phyloP scores from a whole-genome alignment of 495 filamentous ascomycete species.

The Penicillium coprophilum region DNA sequence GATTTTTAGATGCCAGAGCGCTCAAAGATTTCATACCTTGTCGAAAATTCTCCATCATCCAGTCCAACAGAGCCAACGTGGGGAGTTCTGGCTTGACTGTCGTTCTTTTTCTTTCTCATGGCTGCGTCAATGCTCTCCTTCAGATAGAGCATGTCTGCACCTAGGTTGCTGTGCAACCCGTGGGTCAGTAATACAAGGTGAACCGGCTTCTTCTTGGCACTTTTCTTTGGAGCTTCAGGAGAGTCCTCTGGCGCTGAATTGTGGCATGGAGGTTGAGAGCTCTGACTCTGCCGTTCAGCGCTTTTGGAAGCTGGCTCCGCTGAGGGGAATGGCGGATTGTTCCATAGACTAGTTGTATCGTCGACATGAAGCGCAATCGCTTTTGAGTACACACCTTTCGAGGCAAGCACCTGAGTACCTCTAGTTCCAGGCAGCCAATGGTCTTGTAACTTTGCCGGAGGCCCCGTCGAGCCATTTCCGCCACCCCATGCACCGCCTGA shows the following conservation, averaged over 20 bases:
- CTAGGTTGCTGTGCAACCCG: slow-evolving; percentile 94
- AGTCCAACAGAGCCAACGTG: not conserved
- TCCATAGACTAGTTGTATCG: slow-evolving; percentile 87
- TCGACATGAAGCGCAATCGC: slow-evolving; percentile 77
- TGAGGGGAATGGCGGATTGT: slow-evolving; percentile 75
- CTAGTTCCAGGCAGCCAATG: slow-evolving; percentile 54
- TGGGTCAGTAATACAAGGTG: slow-evolving; percentile 93
- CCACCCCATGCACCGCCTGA: slow-evolving; percentile 48
- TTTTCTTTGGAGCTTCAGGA: not conserved
- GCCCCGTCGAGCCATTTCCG: slow-evolving; percentile 54
- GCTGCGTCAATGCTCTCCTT: slow-evolving; percentile 95
- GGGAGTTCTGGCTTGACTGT: slow-evolving; percentile 38
- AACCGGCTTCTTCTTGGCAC: slow-evolving; percentile 60
- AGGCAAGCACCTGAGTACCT: slow-evolving; percentile 49
- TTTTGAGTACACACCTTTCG: slow-evolving; percentile 75
- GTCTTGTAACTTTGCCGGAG: slow-evolving; percentile 71
- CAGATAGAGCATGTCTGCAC: slow-evolving; percentile 92
- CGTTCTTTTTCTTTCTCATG: slow-evolving; percentile 63
- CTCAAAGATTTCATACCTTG: slow-evolving; percentile 1
- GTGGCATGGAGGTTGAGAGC: slow-evolving; percentile 2
- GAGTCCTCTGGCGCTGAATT: not conserved
- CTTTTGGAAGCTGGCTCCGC: slow-evolving; percentile 49
- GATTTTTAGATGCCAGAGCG: not conserved
- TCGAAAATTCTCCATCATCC: not conserved
- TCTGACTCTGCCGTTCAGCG: slow-evolving; percentile 20